Conservation (phyloP, 257 asterid species). For the Capsicum pubescens region DNA sequence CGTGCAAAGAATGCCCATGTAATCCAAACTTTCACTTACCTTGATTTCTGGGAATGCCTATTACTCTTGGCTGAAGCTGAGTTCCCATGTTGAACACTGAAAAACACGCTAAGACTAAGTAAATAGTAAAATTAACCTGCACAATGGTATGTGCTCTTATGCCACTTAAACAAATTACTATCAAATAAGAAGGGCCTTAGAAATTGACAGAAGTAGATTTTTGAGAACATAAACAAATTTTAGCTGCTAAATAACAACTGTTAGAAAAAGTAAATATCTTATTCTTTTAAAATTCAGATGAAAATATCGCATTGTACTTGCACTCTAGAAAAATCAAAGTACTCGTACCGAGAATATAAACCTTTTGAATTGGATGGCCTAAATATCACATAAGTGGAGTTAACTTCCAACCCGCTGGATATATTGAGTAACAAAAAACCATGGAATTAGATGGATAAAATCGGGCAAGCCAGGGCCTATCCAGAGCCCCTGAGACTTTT, state of each 20-base stretch:
- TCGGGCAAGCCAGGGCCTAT: conserved; percentile 43
- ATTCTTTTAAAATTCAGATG: conserved; percentile 72
- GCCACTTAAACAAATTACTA: conserved; percentile 1
- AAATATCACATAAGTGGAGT: conserved; percentile 67
- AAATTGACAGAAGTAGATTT: not conserved
- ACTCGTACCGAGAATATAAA: conserved; percentile 76
- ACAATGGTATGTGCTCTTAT: conserved; percentile 2
- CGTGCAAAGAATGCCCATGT: not conserved
- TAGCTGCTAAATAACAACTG: not conserved
- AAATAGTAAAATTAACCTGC: not conserved
- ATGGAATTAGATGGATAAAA: conserved; percentile 51
- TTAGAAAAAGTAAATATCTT: conserved; percentile 39
- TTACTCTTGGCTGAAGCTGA: conserved; percentile 38
- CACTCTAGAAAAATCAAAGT: conserved; percentile 61
- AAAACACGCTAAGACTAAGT: conserved; percentile 13
- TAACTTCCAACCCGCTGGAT: conserved; percentile 65
- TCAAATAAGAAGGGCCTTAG: not conserved
- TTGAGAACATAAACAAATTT: not conserved
- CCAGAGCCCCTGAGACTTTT: conserved; percentile 46
- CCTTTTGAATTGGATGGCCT: conserved; percentile 42
- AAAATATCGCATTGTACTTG: conserved; percentile 61
- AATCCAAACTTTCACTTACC: conserved; percentile 22
- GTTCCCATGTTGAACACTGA: conserved; percentile 34
- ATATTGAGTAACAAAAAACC: conserved; percentile 51
- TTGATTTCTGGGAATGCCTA: conserved; percentile 32